Conservation (phyloP, 2,329 filamentous ascomycete species). For the Mycosphaerella sp. region DNA sequence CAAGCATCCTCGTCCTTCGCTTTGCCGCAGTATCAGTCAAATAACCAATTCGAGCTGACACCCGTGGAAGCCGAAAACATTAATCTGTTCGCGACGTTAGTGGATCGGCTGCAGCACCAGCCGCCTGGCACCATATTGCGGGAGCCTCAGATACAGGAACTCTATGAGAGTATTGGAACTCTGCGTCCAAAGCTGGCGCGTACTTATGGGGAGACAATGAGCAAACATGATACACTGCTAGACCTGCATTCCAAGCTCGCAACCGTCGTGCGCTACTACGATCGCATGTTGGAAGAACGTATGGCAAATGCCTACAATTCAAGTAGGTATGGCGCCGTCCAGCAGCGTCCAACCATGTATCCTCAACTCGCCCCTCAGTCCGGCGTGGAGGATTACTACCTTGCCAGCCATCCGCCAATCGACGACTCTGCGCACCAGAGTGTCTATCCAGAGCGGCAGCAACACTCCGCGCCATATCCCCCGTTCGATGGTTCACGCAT, state of each 20-base stretch:
- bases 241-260: conserved; percentile 93
- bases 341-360: conserved; percentile 46
- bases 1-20: conserved; percentile 50
- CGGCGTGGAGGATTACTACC: conserved; percentile 76
- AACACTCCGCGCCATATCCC: conserved; percentile 34
- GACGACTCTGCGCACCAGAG: conserved; percentile 38
- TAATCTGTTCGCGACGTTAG: conserved; percentile 87
- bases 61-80: conserved; percentile 96
- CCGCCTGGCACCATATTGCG: conserved; percentile 92
- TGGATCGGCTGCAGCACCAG: conserved; percentile 90
- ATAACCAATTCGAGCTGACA: conserved; percentile 91
- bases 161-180: conserved; percentile 95
- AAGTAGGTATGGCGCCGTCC: conserved; percentile 45
- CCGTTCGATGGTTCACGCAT: conserved; percentile 27
- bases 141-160: conserved; percentile 94
- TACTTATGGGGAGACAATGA: conserved; percentile 98
- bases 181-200: conserved; percentile 87
- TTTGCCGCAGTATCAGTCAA: conserved; percentile 55
- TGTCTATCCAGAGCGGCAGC: conserved; percentile 40
- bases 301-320: conserved; percentile 89
- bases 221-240: conserved; percentile 93
- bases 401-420: conserved; percentile 52
- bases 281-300: conserved; percentile 94
- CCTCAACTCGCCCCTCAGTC: conserved; percentile 54
- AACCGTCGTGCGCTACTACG: conserved; percentile 94